Evolutionary conservation across 2,329 filamentous ascomycete species (phyloP), one percentile per base, ranked within the genome.

Genomic region (Daldinia sp.): DNA sequence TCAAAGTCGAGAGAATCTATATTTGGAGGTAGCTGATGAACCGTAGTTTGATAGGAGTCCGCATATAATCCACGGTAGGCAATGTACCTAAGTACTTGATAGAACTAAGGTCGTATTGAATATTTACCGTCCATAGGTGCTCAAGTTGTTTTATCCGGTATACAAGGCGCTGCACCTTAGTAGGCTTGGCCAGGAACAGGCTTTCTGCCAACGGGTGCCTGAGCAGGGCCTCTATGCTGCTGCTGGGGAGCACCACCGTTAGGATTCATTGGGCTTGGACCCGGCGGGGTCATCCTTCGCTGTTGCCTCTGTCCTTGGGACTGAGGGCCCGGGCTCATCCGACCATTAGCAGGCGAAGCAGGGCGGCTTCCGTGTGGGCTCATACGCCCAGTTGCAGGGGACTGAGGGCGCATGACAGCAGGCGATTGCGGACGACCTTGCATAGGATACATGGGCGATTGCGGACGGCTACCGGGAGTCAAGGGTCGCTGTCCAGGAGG

Each of bases 121-220:
- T 51, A 41, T 17, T 32, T 17, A 13, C 48, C 43, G 8, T 35
- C 41, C 56, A 6, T 15, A 10, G n/a, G n/a, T n/a, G n/a, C 30
- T 53, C n/a, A 48, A 39, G 19, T n/a, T 53, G 23, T 34, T 37
- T 8, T 54, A 10, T 49, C 32, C 10, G 15, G 34, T 21, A 34
- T 10, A n/a, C n/a, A 29, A 10, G 8, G 15, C 34, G 15, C 21
- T 27, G 41, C 45, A 51, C 29, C 53, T 66, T 71, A 84, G 58
- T 81, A 82, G 3, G 83, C 83, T 73, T 85, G 83, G 32, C 83
- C 83, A 4, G 84, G 83, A 37, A 87, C 81, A 23, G 85, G 83
- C 73, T 87, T 87, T 57, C 84, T 81, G 68, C 76, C 79, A 61
- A 85, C 78, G 23, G 81, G 76, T 79, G 74, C 72, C 5, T 53